phyloP scores from a whole-genome alignment of 2,329 filamentous ascomycete genomes.

The Elsinoe ampelina region DNA sequence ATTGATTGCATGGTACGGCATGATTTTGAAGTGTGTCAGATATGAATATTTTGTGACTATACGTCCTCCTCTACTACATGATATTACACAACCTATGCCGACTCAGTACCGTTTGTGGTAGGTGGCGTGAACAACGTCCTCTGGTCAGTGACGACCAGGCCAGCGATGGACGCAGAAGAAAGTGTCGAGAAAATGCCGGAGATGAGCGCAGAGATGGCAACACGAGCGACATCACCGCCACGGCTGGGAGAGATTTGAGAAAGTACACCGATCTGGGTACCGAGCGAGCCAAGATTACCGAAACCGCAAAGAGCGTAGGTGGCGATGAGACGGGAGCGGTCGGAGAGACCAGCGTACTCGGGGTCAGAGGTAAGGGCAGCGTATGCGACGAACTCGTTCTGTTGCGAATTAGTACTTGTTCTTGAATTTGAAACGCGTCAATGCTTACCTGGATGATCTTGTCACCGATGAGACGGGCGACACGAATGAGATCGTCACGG shows the following conservation, averaged over 20 bases:
- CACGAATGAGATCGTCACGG: constrained; percentile 51
- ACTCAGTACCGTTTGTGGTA: not conserved
- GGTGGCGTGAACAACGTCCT: constrained; percentile 18
- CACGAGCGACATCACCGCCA: constrained; percentile 62
- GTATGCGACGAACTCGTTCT: constrained; percentile 76
- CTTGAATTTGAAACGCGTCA: not conserved
- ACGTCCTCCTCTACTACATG: not conserved
- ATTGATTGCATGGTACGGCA: too few species aligned
- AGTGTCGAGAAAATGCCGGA: constrained; percentile 72
- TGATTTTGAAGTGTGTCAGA: too few species aligned
- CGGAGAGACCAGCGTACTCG: constrained; percentile 50
- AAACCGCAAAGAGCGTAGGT: constrained; percentile 71
- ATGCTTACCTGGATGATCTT: constrained; percentile 64
- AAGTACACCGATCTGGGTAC: constrained; percentile 82
- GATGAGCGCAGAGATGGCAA: constrained; percentile 68
- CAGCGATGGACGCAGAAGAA: constrained; percentile 67
- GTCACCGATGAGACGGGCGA: constrained; percentile 68
- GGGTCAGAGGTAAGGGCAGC: constrained; percentile 42
- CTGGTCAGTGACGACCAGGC: constrained; percentile 58
- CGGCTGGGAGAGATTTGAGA: constrained; percentile 69
- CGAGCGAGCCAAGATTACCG: constrained; percentile 78
- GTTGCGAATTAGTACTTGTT: constrained; percentile 5
- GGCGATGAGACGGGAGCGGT: constrained; percentile 68
- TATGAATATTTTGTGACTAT: not conserved
- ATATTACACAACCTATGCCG: constrained; percentile 1